Conservation (phyloP, 306 rosid species). For the Malus asiatica region DNA sequence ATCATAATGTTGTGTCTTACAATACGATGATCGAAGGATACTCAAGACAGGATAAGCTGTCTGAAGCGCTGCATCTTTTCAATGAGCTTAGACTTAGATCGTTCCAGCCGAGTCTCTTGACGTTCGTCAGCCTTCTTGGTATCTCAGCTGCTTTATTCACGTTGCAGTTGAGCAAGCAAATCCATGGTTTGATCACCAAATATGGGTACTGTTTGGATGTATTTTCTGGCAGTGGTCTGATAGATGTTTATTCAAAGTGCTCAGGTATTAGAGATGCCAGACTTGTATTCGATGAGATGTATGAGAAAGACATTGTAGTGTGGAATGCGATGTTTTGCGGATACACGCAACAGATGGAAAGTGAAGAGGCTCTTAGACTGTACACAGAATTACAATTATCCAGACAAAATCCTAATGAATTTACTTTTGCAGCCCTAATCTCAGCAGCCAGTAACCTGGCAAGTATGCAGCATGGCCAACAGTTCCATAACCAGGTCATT, state of each 20-base stretch:
- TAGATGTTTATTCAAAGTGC: conserved; percentile 86
- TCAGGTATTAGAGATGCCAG: conserved; percentile 53
- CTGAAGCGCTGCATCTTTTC: conserved; percentile 63
- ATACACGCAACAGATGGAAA: conserved; percentile 45
- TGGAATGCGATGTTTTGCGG: conserved; percentile 90
- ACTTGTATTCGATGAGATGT: conserved; percentile 62
- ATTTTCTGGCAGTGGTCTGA: conserved; percentile 74
- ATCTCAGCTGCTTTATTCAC: conserved; percentile 48
- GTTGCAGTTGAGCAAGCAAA: conserved; percentile 64
- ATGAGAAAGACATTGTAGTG: conserved; percentile 65
- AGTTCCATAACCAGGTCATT: conserved; percentile 75
- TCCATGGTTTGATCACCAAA: conserved; percentile 57
- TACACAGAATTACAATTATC: conserved; percentile 49
- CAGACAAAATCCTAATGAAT: conserved; percentile 60
- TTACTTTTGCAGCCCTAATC: conserved; percentile 65
- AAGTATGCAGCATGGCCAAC: conserved; percentile 68
- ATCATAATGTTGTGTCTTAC: conserved; percentile 59
- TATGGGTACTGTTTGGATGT: conserved; percentile 59
- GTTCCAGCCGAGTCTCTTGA: conserved; percentile 52
- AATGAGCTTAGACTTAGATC: conserved; percentile 49
- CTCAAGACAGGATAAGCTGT: conserved; percentile 46
- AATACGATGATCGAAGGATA: conserved; percentile 95
- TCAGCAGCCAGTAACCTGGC: conserved; percentile 66
- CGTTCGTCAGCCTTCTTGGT: conserved; percentile 82
- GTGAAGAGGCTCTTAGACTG: conserved; percentile 67